Base-by-base conservation (phyloP, 192 early-diverging fungal genomes). In the Coemansia sp. region DNA sequence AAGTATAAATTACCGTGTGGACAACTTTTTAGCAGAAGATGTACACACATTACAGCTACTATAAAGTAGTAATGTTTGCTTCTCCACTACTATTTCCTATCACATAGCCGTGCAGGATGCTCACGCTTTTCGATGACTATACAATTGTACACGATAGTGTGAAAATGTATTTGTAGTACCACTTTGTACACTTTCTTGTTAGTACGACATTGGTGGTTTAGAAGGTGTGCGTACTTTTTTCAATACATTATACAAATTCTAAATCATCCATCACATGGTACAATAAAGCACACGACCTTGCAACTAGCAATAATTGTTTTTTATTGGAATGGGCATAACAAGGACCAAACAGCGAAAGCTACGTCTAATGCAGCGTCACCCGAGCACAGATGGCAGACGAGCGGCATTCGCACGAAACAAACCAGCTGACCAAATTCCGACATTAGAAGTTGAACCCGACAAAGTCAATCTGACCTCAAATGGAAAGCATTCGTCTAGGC, bases 361-460 rank as follows among this genome's bases (percentile, higher is more conserved):
- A 30, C 54, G 22, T 28, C 7, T 56, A 32, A 32, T 56, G 28
- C 54, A 21, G 28, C 26, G 22, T 56, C 21, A 27, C 28, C 21
- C 26, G 25, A n/a, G 30, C 54, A 9, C 32, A 21, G 21, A 4
- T 34, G n/a, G 28, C 30, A 27, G 32, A 19, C 0, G 10, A 27
- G 22, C 18, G 32, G 16, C 18, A 21, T 30, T 28, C 32, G 54
- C 54, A 56, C 54, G 54, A 18, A 32, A 56, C 54, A 32, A 32
- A 56, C 28, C 54, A 56, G 54, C 54, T 56, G 54, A 56, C 54
- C 28, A 30, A 21, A 18, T n/a, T 7, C 54, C 21, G 54, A 32
- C 54, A 9, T 27, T n/a, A 21, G 32, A 28, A 1, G 30, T 27
- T 32, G 22, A 4, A 56, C 28, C 18, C 18, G 28, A 19, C 54